Conservation (phyloP, 1,284 basidiomycete genomes). For the Afroboletus lepidellus region DNA sequence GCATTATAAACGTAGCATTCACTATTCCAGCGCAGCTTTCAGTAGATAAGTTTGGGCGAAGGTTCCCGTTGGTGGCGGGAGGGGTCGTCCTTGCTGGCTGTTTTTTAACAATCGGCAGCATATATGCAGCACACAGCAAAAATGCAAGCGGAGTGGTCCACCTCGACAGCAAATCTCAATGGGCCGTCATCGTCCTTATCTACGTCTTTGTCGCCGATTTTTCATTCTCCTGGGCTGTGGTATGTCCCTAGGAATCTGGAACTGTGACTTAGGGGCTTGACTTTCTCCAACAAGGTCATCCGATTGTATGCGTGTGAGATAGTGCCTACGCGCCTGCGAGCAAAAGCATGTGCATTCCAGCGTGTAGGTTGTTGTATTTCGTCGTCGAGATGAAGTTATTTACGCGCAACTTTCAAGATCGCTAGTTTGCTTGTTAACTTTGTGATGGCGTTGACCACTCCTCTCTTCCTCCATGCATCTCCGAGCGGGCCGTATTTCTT, state of each 20-base stretch:
- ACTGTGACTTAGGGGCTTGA: background rate
- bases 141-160: slow-evolving; percentile 23
- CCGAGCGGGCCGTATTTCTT: slow-evolving; percentile 50
- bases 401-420: slow-evolving; percentile 22
- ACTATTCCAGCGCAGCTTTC: slow-evolving; percentile 43
- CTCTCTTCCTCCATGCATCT: slow-evolving; percentile 45
- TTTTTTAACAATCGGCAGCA: slow-evolving; percentile 39
- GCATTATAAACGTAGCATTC: slow-evolving; percentile 44
- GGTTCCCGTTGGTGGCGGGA: slow-evolving; percentile 44
- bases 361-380: slow-evolving; percentile 38
- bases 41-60: slow-evolving; percentile 47
- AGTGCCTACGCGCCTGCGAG: slow-evolving; percentile 32
- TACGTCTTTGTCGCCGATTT: slow-evolving; percentile 43
- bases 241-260: slow-evolving; percentile 11
- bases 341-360: slow-evolving; percentile 37
- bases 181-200: slow-evolving; percentile 47
- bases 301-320: slow-evolving; percentile 35
- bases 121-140: slow-evolving; percentile 43
- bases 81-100: slow-evolving; percentile 42
- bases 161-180: slow-evolving; percentile 33
- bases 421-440: slow-evolving; percentile 40
- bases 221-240: slow-evolving; percentile 33
- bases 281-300: slow-evolving; percentile 22
- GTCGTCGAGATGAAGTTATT: slow-evolving; percentile 25
- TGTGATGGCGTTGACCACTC: slow-evolving; percentile 45